These are phyloP conservation scores for Sugiyamaella lignohabitans DNA, from an alignment of 805 yeast genomes.

Conservation along the genomic window DNA sequence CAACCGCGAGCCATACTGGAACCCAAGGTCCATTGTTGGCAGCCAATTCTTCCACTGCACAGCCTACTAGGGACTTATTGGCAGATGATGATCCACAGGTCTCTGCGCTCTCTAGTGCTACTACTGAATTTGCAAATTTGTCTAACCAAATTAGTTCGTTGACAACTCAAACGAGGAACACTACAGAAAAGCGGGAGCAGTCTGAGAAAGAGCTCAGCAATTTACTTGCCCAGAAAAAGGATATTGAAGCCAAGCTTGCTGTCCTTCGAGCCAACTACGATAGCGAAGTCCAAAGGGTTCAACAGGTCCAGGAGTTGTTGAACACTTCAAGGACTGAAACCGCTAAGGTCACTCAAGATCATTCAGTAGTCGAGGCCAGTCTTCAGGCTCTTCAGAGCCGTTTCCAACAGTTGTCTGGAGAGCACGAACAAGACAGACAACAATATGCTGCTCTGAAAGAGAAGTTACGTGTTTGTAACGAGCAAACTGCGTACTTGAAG, in stretches of 20 bases:
- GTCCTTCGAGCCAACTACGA: conserved; percentile 67
- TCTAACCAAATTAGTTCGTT: conserved; percentile 80
- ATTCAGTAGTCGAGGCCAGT: conserved; percentile 72
- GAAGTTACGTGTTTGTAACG: conserved; percentile 56
- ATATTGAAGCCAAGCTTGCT: conserved; percentile 64
- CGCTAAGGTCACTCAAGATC: conserved; percentile 62
- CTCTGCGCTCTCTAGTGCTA: conserved; percentile 66
- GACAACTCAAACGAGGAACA: conserved; percentile 62
- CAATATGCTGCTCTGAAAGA: conserved; percentile 62
- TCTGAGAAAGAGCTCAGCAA: conserved; percentile 74
- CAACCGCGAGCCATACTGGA: no score
- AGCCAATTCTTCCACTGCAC: neutral
- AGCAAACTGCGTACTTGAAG: conserved; percentile 56
- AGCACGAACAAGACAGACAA: conserved; percentile 61
- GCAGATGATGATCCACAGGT: conserved; percentile 51
- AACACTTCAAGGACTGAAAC: conserved; percentile 57
- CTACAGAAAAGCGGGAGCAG: conserved; percentile 61
- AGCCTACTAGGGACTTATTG: conserved; percentile 37
- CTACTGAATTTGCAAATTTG: conserved; percentile 78
- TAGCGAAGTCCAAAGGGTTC: conserved; percentile 68
- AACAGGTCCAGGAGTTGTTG: conserved; percentile 60
- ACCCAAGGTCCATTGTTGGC: no score
- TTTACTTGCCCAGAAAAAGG: conserved; percentile 58
- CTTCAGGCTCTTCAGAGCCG: conserved; percentile 63
- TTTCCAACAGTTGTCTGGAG: conserved; percentile 52